Evolutionary conservation across 2,329 filamentous ascomycete genomes (phyloP).

Genomic region (Sclerotinia subarctica): DNA sequence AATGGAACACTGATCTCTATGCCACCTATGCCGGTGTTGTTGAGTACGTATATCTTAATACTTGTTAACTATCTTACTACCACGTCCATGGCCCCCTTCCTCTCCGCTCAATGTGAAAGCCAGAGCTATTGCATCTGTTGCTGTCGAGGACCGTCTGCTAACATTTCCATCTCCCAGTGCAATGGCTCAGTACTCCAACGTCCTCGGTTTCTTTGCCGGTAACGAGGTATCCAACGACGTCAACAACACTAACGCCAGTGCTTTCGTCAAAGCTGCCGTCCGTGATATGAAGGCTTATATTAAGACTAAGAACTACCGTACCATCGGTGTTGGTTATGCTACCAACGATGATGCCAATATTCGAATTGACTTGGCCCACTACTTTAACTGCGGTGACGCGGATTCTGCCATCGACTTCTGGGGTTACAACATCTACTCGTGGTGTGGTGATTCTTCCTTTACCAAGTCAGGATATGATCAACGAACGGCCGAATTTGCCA

Average conservation of each 20-base stretch:
- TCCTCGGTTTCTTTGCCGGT: constrained; percentile 95
- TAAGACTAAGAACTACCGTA: constrained; percentile 70
- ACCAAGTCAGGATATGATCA: constrained; percentile 73
- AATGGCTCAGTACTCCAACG: constrained; percentile 80
- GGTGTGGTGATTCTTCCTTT: constrained; percentile 87
- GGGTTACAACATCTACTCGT: constrained; percentile 99
- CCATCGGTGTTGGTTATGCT: constrained; percentile 89
- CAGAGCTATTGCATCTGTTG: neutral
- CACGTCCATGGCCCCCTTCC: neutral
- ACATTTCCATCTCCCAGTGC: constrained; percentile 38
- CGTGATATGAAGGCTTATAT: constrained; percentile 96
- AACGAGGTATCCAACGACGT: constrained; percentile 92
- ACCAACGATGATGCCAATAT: constrained; percentile 89
- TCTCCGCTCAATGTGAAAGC: neutral
- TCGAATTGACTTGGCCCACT: constrained; percentile 76
- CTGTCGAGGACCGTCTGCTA: neutral
- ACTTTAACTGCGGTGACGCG: constrained; percentile 85
- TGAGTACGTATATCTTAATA: constrained; percentile 46
- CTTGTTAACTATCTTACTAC: neutral
- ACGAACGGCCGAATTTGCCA: constrained; percentile 80
- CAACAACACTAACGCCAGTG: constrained; percentile 86
- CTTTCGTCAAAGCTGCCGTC: constrained; percentile 96
- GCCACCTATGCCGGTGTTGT: constrained; percentile 79
- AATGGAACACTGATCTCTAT: constrained; percentile 78
- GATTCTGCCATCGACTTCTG: constrained; percentile 83